phyloP scores from a whole-genome alignment of 257 asterid species.

The Buddleja alternifolia region DNA sequence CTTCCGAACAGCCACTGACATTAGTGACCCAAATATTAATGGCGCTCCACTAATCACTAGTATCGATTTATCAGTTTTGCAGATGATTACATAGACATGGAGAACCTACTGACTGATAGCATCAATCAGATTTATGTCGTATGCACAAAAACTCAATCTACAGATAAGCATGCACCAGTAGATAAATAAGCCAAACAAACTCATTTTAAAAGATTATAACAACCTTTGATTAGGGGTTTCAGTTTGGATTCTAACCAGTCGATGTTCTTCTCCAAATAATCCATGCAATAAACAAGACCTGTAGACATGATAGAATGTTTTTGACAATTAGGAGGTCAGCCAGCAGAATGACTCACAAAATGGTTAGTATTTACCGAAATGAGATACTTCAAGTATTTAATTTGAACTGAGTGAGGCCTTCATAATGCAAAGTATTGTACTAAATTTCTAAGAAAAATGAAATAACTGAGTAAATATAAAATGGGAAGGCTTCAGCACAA shows the following conservation, averaged over 20 bases:
- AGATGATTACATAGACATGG: too few relatives aligned
- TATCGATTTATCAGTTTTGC: too few relatives aligned
- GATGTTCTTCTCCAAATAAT: slow-evolving; percentile 88
- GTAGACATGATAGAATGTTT: slow-evolving; percentile 22
- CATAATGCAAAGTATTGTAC: background rate
- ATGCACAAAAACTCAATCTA: background rate
- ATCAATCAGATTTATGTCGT: background rate
- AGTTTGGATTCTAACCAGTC: slow-evolving; percentile 90
- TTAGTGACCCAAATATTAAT: too few relatives aligned
- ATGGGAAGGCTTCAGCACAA: background rate
- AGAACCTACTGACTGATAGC: too few relatives aligned
- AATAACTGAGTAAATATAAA: background rate
- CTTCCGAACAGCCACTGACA: too few relatives aligned
- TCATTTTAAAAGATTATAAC: slow-evolving; percentile 24
- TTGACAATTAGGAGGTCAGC: slow-evolving; percentile 11
- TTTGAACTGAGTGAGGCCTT: background rate
- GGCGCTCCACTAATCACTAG: too few relatives aligned
- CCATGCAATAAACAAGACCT: slow-evolving; percentile 98
- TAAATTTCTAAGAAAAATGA: background rate
- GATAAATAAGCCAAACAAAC: slow-evolving; percentile 16
- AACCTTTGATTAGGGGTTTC: slow-evolving; percentile 89
- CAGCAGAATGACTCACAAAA: slow-evolving; percentile 19
- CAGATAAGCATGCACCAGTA: slow-evolving; percentile 12
- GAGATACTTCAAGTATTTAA: background rate
- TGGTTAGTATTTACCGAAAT: background rate